Conservation (phyloP, 2,329 filamentous ascomycete species). For the Trichophyton verrucosum region DNA sequence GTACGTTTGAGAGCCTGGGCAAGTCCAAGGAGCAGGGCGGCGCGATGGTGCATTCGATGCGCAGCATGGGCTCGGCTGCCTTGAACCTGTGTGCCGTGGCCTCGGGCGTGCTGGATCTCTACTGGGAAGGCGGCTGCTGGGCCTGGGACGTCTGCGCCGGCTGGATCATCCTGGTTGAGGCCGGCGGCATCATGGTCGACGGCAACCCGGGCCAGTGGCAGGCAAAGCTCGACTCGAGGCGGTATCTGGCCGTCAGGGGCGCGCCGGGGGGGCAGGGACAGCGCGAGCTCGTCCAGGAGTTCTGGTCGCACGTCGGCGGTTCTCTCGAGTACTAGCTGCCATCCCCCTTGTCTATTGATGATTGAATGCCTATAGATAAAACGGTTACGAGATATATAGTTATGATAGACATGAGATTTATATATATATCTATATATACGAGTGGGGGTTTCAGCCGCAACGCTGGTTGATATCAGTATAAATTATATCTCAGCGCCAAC, state of each 20-base stretch:
- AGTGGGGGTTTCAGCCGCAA: too few species aligned
- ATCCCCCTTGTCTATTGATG: too few species aligned
- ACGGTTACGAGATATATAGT: too few species aligned
- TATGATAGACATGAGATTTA: neutral
- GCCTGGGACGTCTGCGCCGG: slow-evolving; percentile 55
- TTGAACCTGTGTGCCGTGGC: slow-evolving; percentile 50
- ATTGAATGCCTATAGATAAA: too few species aligned
- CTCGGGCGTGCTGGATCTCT: slow-evolving; percentile 45
- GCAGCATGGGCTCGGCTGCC: slow-evolving; percentile 47
- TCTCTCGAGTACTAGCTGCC: slow-evolving; percentile 22
- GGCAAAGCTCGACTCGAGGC: slow-evolving; percentile 43
- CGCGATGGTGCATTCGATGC: slow-evolving; percentile 49
- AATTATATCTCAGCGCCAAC: neutral
- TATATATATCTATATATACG: neutral
- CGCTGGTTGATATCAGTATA: too few species aligned
- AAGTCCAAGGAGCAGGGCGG: slow-evolving; percentile 42
- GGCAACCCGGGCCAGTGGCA: slow-evolving; percentile 48
- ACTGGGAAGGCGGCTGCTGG: slow-evolving; percentile 55
- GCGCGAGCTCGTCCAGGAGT: slow-evolving; percentile 31
- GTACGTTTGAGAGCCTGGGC: slow-evolving; percentile 41
- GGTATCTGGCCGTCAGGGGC: slow-evolving; percentile 36
- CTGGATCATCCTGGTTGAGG: slow-evolving; percentile 49
- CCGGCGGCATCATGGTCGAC: slow-evolving; percentile 48
- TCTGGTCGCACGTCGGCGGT: slow-evolving; percentile 31
- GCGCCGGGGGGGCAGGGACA: slow-evolving; percentile 24